Conservation (phyloP, 1,139 yeast species). For the Sugiyamaella xylanicola region DNA sequence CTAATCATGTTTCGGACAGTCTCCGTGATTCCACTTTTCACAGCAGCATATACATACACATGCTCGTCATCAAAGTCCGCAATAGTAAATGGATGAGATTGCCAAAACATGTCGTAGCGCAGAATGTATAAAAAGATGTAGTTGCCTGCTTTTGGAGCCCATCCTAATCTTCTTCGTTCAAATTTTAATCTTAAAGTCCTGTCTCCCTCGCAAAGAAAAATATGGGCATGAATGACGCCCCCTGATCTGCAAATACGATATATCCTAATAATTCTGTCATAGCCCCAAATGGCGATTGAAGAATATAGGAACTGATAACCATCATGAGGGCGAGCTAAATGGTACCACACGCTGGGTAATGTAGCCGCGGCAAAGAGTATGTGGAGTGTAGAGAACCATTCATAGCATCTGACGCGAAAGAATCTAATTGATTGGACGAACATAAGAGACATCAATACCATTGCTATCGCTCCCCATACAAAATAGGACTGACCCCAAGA, state of each 20-base stretch:
- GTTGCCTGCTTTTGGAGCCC: constrained; percentile 57
- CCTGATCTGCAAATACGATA: constrained; percentile 41
- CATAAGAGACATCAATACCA: constrained; percentile 24
- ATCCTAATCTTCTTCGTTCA: constrained; percentile 33
- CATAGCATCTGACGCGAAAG: constrained; percentile 27
- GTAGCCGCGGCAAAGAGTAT: constrained; percentile 58
- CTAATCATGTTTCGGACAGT: constrained; percentile 22
- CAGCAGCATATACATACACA: constrained; percentile 23
- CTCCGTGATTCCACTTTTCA: constrained; percentile 28
- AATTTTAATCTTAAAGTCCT: constrained; percentile 37
- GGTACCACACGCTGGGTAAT: constrained; percentile 64
- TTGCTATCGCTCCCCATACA: constrained; percentile 33
- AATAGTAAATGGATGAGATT: constrained; percentile 71
- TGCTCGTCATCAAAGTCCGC: constrained; percentile 35
- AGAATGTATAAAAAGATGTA: constrained; percentile 61
- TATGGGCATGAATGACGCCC: constrained; percentile 45
- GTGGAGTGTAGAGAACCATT: constrained; percentile 57
- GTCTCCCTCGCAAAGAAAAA: constrained; percentile 36
- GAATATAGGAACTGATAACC: constrained; percentile 42
- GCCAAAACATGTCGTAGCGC: constrained; percentile 46
- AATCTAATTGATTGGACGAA: constrained; percentile 25
- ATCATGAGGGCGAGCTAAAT: constrained; percentile 42
- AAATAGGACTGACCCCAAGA: constrained; percentile 39
- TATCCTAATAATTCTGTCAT: constrained; percentile 36
- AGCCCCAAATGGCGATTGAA: constrained; percentile 46